Evolutionary conservation across 2,329 filamentous ascomycete species (phyloP), one percentile per base, ranked within the genome.

Genomic region (Amauroascus niger): DNA sequence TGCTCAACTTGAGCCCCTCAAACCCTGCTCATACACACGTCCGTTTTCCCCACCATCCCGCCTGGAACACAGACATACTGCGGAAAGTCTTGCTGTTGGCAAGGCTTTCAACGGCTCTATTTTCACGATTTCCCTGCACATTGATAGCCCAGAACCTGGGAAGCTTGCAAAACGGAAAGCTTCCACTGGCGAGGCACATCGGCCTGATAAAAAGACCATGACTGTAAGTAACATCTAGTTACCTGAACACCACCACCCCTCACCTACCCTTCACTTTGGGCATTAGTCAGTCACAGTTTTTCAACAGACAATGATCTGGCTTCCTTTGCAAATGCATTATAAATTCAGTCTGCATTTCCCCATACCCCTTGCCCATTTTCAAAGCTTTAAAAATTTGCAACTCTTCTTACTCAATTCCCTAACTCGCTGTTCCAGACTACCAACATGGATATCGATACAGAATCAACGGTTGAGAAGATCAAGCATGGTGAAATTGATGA

Each of bases 401-500:
- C 30, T 7, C 28, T 13, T 13, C 16, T 46, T 46, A 46, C 56
- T 47, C 28, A 51, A 56, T 6, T 58, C 49, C 26, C 51, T 24
- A 40, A 54, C 43, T 24, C 28, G 8, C 14, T 54, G 16, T n/a
- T 52, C 1, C 55, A 79, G 73, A 77, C 78, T 71, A 62, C 65
- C 64, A 79, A 76, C 59, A 83, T 83, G 80, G 77, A 83, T 64
- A 72, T 83, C 63, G 80, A 83, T 65, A 76, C 74, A 60, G 72
- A 76, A 59, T 75, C 77, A 60, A 78, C 77, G 48, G 75, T 79
- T 56, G 77, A 81, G 68, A 74, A 79, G 71, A 76, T 82, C 62
- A 82, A 82, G 64, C 74, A 79, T 62, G 79, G 79, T 61, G 81
- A 83, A 62, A 84, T 84, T 62, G 81, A 84, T 62, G 81, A 84